Evolutionary conservation across 805 yeast species (phyloP), one percentile per base, ranked within the genome.

Genomic region (Sugiyamaella floridensis): DNA sequence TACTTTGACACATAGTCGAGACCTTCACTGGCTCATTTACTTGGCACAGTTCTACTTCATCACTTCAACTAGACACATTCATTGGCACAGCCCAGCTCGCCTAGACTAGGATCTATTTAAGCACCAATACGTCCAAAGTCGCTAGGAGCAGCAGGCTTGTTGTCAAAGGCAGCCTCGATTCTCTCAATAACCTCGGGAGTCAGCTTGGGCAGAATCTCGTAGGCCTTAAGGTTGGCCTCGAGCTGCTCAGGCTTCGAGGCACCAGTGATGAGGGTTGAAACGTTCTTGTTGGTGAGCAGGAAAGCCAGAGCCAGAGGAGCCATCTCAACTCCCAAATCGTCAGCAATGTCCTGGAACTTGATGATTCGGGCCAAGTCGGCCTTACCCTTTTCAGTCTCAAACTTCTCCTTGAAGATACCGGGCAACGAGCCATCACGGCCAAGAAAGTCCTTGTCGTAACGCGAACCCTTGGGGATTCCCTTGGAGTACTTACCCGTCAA

Each of bases 271-370:
- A 66, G 53, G 16, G 70, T 65, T 14, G 66, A 58, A 12, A 65
- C 65, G 44, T 64, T 59, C 45, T 64, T 63, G 55, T 66, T 63
- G 52, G 59, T 61, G 45, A 66, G 54, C 19, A 63, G 47, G 59
- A 64, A 64, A 2, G 70, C 70, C 28, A 66, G 63, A 8, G 69
- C 62, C 45, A 66, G 56, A 40, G 65, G 63, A 20, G 68, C 64
- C 32, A 62, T 45, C 10, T 63, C 55, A 41, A 62, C 64, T 7
- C 56, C 59, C 28, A 66, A 55, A 29, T 59, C 58, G 16, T 62
- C 60, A 11, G 70, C 69, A 29, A 67, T 47, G 32, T 50, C 50
- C 10, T 50, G 56, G 45, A 67, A 48, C 49, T 60, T 43, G 37
- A 48, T 47, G 19, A 66, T 57, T 54, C 65, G 61, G 40, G 44